Conservation (phyloP, 352 stramenopile species). For the Globisporangium solare region DNA sequence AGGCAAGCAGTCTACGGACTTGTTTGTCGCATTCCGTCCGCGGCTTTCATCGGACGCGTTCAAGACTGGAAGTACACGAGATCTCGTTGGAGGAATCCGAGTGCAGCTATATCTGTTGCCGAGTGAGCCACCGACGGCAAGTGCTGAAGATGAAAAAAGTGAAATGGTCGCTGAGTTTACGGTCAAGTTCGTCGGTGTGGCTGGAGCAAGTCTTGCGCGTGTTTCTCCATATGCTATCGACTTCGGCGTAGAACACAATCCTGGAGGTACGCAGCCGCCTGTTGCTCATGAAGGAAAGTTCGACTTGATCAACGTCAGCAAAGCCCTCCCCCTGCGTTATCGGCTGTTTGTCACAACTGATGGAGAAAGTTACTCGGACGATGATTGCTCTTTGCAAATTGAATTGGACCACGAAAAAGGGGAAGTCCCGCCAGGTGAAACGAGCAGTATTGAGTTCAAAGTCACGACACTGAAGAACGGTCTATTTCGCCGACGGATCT, state of each 20-base stretch:
- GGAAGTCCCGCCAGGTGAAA: conserved; percentile 59
- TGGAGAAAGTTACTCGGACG: conserved; percentile 69
- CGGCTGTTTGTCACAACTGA: conserved; percentile 63
- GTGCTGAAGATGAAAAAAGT: conserved; percentile 45
- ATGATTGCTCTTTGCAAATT: conserved; percentile 66
- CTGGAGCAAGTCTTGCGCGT: conserved; percentile 70
- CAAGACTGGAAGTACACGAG: conserved; percentile 68
- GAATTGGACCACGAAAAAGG: conserved; percentile 68
- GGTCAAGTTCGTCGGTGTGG: conserved; percentile 83
- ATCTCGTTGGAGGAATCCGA: conserved; percentile 85
- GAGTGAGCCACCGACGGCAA: neutral
- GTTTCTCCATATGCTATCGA: conserved; percentile 65
- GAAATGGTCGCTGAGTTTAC: conserved; percentile 85
- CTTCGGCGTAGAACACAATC: conserved; percentile 75
- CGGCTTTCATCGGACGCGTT: conserved; percentile 74
- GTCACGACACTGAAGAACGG: conserved; percentile 68
- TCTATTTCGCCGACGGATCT: conserved; percentile 72
- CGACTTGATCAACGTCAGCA: conserved; percentile 80
- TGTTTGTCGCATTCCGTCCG: conserved; percentile 80
- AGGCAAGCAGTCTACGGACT: conserved; percentile 58
- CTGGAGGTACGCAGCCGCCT: conserved; percentile 31
- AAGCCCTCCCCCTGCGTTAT: conserved; percentile 69
- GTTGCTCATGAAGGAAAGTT: conserved; percentile 65
- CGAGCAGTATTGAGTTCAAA: conserved; percentile 46
- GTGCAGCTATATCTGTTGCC: conserved; percentile 67